Evolutionary conservation across 352 stramenopile genomes (phyloP).

Genomic region (Phytophthora brassicae): DNA sequence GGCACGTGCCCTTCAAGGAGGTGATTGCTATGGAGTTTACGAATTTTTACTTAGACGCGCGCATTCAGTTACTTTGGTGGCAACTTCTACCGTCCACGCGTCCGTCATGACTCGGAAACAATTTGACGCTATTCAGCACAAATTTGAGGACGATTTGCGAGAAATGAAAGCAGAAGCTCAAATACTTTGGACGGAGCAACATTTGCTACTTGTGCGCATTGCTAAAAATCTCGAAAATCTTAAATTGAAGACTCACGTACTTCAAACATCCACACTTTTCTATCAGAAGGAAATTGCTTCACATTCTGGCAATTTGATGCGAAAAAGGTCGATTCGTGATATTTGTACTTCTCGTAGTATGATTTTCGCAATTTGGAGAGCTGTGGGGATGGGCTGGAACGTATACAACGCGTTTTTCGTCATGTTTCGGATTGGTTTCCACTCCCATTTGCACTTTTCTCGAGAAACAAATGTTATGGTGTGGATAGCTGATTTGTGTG

Average conservation of each 20-base stretch:
- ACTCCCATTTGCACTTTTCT: conserved; percentile 32
- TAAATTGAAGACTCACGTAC: conserved; percentile 56
- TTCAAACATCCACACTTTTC: conserved; percentile 49
- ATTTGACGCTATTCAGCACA: conserved; percentile 60
- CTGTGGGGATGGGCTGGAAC: conserved; percentile 55
- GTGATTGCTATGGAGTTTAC: conserved; percentile 57
- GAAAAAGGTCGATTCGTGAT: conserved; percentile 5
- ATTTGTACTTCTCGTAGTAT: conserved; percentile 31
- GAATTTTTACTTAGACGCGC: conserved; percentile 61
- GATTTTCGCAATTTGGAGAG: conserved; percentile 45
- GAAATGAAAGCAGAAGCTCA: conserved; percentile 47
- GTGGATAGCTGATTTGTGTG: conserved; percentile 30
- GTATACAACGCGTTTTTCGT: conserved; percentile 68
- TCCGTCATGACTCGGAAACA: conserved; percentile 60
- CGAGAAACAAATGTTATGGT: conserved; percentile 19
- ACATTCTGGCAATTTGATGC: neutral
- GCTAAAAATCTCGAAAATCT: conserved; percentile 44
- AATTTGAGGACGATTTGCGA: conserved; percentile 55
- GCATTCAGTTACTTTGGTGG: conserved; percentile 42
- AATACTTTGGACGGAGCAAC: conserved; percentile 36
- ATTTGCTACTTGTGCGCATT: conserved; percentile 29
- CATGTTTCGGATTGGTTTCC: conserved; percentile 67
- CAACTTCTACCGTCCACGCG: conserved; percentile 47
- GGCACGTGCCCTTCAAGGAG: conserved; percentile 44
- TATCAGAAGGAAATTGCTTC: conserved; percentile 46